Evolutionary conservation across 257 asterid genomes (phyloP), one percentile per base, ranked within the genome.

Genomic region (Fraxinus quadrangulata): DNA sequence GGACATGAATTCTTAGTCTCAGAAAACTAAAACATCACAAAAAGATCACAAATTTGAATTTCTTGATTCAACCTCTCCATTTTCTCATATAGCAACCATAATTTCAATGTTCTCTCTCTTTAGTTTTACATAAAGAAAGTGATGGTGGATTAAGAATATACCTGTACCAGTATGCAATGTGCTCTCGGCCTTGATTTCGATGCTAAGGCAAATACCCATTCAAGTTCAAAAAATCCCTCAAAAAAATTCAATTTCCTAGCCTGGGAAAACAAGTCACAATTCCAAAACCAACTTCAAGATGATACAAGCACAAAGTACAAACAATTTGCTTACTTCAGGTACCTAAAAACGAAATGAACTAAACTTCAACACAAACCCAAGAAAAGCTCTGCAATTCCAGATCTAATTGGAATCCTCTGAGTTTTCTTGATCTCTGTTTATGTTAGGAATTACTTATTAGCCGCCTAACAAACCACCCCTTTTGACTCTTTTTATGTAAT

Each of bases 171-270:
- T 39, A 75, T 45, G 69, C 30, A 75, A 81, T 30, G 68, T 51
- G 75, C 70, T 49, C 67, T 82, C 86, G 12, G 85, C 88, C 77
- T 86, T 86, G 66, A 82, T 78, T 80, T 84, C 85, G 30, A 82
- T 84, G 85, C 90, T 86, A 77, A 80, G 49, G 81, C 88, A 86
- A 84, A 86, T 78, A 61, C 90, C 90, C 90, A 86, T 86, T 24
- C 37, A 65, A 61, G 1, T 23, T 71, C 71, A 77, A 76, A 42
- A 71, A 71, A 47, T 72, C 70, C 34, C 5, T 49, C 61, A 16
- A 5, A 49, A 72, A 75, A 13, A 1, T 49, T 74, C 67, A 69
- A 49, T 71, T 49, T 24, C 71, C 16, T 14, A 71, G 59, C 68
- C 68, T 56, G 66, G 65, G 49, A 76, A 78, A 40, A 21, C 65